Conservation (phyloP, 164 flowering plant genomes). For the Taxillus chinensis region DNA sequence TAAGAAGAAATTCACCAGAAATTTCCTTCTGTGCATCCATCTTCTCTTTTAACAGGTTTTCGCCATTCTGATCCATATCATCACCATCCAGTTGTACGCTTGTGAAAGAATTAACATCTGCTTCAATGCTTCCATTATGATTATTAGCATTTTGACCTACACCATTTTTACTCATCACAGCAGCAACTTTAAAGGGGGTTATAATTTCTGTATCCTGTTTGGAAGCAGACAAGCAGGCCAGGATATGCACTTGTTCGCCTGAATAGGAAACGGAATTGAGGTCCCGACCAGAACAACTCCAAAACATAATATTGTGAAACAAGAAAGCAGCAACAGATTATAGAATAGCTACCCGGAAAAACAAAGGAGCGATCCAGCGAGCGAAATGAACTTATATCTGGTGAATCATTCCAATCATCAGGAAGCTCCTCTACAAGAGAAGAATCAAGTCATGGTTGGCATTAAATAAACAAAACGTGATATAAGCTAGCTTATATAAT, state of each 20-base stretch:
- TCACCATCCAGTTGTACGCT: constrained; percentile 19
- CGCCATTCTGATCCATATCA: constrained; percentile 30
- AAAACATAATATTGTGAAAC: neutral
- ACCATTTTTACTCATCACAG: constrained; percentile 71
- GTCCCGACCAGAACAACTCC: neutral
- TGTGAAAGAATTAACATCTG: constrained; percentile 10
- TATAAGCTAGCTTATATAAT: neutral
- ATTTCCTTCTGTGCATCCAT: constrained; percentile 33
- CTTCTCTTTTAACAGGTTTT: constrained; percentile 19
- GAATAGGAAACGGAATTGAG: constrained; percentile 15
- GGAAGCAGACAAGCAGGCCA: constrained; percentile 77
- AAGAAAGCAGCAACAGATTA: constrained; percentile 9
- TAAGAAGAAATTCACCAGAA: constrained; percentile 66
- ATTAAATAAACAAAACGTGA: neutral
- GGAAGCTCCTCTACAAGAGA: constrained; percentile 63
- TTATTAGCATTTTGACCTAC: constrained; percentile 26
- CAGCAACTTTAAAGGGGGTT: constrained; percentile 95
- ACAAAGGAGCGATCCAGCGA: constrained; percentile 79
- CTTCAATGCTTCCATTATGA: constrained; percentile 28
- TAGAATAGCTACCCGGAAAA: constrained; percentile 60
- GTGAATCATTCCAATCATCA: constrained; percentile 57
- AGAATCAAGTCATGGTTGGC: constrained; percentile 8
- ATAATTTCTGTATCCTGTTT: constrained; percentile 71
- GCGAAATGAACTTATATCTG: constrained; percentile 52
- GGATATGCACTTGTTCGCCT: constrained; percentile 90